Evolutionary conservation across 371 early-diverging fungal species (phyloP).

Genomic region (Mortierella sp.): DNA sequence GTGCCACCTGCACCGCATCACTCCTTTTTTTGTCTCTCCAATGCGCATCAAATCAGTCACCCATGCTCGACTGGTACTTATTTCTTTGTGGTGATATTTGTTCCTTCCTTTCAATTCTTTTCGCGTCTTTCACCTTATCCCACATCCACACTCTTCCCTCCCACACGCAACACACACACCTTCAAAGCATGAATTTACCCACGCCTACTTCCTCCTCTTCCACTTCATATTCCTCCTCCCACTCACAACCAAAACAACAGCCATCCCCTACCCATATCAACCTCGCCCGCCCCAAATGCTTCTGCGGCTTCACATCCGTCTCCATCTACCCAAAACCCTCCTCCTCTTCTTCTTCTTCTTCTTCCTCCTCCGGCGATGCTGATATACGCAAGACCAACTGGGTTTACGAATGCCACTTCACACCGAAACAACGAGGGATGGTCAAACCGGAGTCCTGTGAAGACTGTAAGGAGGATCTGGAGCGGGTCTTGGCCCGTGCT

Average conservation of each 20-base stretch:
- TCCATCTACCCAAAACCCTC: neutral
- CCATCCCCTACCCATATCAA: neutral
- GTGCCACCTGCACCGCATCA: too few relatives aligned
- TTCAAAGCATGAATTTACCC: too few relatives aligned
- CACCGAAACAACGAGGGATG: neutral
- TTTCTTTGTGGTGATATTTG: neutral
- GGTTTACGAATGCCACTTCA: conserved; percentile 2
- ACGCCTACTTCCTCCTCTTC: neutral
- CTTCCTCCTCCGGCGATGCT: neutral
- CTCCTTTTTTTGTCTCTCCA: too few relatives aligned
- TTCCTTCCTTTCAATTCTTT: neutral
- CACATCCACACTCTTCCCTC: neutral
- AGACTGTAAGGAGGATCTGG: neutral
- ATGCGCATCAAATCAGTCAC: too few relatives aligned
- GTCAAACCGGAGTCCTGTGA: neutral
- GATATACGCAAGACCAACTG: neutral
- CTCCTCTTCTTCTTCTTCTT: neutral
- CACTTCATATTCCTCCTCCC: neutral
- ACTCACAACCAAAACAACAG: neutral
- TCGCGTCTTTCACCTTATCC: neutral
- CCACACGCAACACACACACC: neutral
- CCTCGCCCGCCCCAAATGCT: neutral
- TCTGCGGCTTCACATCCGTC: neutral
- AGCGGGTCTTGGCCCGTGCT: neutral
- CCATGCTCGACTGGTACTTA: too few relatives aligned